Evolutionary conservation across 257 asterid species (phyloP).

Genomic region (Scutellaria barbata): DNA sequence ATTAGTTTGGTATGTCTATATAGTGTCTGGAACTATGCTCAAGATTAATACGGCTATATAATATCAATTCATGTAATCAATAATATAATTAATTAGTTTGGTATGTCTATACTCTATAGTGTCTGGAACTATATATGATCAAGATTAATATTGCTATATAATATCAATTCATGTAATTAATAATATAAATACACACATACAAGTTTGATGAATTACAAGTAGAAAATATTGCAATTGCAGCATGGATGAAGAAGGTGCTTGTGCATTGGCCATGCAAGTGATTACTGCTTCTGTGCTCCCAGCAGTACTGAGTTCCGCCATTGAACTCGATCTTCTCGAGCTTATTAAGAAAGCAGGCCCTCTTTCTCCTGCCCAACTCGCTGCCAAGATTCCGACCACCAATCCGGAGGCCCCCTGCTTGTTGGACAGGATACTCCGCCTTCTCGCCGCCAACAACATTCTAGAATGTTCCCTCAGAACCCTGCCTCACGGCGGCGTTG

Average conservation of each 20-base stretch:
- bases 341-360: constrained; percentile 40
- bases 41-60: no score
- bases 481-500: constrained; percentile 17
- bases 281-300: constrained; percentile 31
- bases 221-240: no score
- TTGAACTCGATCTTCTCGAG: constrained; percentile 50
- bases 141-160: no score
- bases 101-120: no score
- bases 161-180: no score
- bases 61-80: no score
- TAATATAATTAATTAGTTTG: no score
- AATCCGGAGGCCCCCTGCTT: constrained; percentile 35
- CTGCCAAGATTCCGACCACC: constrained; percentile 35
- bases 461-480: constrained; percentile 24
- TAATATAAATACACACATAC: no score
- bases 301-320: constrained; percentile 37
- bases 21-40: no score
- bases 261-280: constrained; percentile 31
- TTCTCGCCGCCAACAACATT: constrained; percentile 43
- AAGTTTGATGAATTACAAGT: no score
- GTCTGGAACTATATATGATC: no score
- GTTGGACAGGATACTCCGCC: constrained; percentile 49
- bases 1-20: no score
- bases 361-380: constrained; percentile 43
- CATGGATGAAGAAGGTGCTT: constrained; percentile 27